A percentile compares a stretch with the other conserved stretches of the same genome.
These are phyloP conservation scores for Corniculantispora saksenae DNA, from an alignment of 2,329 filamentous ascomycete genomes.

Conservation along the genomic window DNA sequence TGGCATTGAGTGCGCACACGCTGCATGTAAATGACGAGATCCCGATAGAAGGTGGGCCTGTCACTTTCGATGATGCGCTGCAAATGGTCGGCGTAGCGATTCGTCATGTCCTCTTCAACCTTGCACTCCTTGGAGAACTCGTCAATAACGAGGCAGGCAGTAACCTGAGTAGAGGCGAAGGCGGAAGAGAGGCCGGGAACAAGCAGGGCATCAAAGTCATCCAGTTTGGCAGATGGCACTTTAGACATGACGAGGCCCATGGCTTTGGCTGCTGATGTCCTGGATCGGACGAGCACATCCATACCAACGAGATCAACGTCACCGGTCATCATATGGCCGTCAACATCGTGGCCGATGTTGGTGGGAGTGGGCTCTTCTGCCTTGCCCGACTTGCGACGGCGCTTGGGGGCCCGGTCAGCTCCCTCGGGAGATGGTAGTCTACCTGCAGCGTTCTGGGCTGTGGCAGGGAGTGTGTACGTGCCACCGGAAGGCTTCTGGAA, in stretches of 20 bases:
- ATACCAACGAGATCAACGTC: conserved; percentile 92
- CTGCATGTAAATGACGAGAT: conserved; percentile 87
- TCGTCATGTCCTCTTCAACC: conserved; percentile 39
- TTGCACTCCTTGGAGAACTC: conserved; percentile 73
- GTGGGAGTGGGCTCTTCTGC: conserved; percentile 65
- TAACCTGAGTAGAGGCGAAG: conserved; percentile 83
- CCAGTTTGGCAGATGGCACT: conserved; percentile 65
- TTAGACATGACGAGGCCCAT: conserved; percentile 81
- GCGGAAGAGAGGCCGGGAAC: conserved; percentile 68
- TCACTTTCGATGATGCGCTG: conserved; percentile 79
- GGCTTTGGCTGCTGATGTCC: conserved; percentile 82
- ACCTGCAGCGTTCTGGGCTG: conserved; percentile 43
- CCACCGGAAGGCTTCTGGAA: conserved; percentile 94
- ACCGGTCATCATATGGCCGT: conserved; percentile 96
- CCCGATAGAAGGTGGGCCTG: conserved; percentile 79
- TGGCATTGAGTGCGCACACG: conserved; percentile 89
- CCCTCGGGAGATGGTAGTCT: conserved; percentile 55
- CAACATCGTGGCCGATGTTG: conserved; percentile 86
- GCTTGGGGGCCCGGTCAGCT: conserved; percentile 67
- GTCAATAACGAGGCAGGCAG: conserved; percentile 80
- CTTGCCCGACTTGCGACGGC: conserved; percentile 83
- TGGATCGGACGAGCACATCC: conserved; percentile 84
- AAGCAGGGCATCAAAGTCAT: conserved; percentile 65
- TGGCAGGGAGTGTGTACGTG: conserved; percentile 64
- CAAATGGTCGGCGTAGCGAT: conserved; percentile 63